Base-by-base conservation (phyloP, 1,139 yeast genomes). In the Yamadazyma trypodendri region DNA sequence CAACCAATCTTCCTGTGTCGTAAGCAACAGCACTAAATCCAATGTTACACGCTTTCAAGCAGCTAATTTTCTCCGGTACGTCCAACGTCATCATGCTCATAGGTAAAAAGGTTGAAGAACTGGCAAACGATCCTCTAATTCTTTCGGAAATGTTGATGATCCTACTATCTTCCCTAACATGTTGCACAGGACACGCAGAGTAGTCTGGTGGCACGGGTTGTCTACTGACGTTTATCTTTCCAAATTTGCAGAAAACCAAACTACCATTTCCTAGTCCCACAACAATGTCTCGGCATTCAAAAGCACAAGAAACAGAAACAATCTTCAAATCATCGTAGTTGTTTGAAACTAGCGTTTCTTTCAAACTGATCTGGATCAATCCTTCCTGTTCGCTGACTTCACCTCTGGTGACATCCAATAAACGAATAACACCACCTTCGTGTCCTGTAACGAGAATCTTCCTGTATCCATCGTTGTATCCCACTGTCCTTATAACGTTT, bases 21-120 rank as follows among this genome's bases (percentile, higher is more conserved):
- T 86, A 89, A 0, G 86, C 96, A 35, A 87, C 67, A 0, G 89
- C 95, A 4, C 85, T 87, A 64, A 92, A 89, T 0, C 97, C 97
- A 35, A 88, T 70, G 45, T 84, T 77, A 45, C 90, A 81, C 58
- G 85, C 75, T 39, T 74, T 72, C 35, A 90, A 50, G 2, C 86
- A 76, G 0, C 90, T 69, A 3, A 85, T 80, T 32, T 45, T 45
- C 23, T 72, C 76, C 6, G 67, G 65, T 4, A 48, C 49, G 13
- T 52, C 54, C 2, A 85, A 34, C 24, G 53, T 58, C 38, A 71
- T 50, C 30, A 70, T 68, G 32, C 77, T 71, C 17, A 69, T 65
- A 0, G 97, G 97, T 50, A 88, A 60, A 51, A 88, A 89, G 0
- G 68, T 60, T 4, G 63, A 54, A 1, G 65, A 48, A 12, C 46